Conservation (phyloP, 139 green algal genomes). For the Chlorella vulgaris region DNA sequence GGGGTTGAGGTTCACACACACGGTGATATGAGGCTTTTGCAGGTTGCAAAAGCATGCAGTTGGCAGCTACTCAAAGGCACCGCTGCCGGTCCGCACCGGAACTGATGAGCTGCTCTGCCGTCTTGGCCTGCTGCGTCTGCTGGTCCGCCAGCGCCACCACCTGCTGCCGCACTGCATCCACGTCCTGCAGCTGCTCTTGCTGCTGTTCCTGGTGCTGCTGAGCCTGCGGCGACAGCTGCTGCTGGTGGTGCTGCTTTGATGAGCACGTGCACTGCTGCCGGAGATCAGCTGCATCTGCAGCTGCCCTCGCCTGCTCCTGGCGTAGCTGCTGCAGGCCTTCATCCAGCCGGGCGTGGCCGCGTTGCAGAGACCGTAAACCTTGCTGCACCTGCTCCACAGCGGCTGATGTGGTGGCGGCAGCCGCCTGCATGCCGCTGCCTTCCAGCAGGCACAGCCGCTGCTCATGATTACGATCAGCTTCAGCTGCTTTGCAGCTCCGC, state of each 20-base stretch:
- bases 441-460: conserved; percentile 2
- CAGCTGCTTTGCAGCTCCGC: background rate
- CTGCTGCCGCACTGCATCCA: background rate
- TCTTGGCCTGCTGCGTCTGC: conserved; percentile 18
- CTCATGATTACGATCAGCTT: conserved; percentile 26
- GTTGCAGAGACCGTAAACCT: background rate
- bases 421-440: background rate
- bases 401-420: background rate
- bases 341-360: background rate
- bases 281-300: background rate
- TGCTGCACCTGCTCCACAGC: conserved; percentile 6
- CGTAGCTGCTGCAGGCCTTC: background rate
- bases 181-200: background rate
- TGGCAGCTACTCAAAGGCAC: background rate
- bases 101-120: background rate
- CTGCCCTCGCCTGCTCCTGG: background rate
- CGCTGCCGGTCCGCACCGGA: background rate
- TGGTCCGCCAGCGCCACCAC: conserved; percentile 2
- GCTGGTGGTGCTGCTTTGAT: background rate
- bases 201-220: background rate
- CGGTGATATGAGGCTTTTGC: too few relatives aligned
- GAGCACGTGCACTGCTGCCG: too few relatives aligned
- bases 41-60: background rate
- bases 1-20: too few relatives aligned
- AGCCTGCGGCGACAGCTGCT: background rate